Evolutionary conservation across 257 asterid species (phyloP).

Genomic region (Solanum pimpinellifolium): DNA sequence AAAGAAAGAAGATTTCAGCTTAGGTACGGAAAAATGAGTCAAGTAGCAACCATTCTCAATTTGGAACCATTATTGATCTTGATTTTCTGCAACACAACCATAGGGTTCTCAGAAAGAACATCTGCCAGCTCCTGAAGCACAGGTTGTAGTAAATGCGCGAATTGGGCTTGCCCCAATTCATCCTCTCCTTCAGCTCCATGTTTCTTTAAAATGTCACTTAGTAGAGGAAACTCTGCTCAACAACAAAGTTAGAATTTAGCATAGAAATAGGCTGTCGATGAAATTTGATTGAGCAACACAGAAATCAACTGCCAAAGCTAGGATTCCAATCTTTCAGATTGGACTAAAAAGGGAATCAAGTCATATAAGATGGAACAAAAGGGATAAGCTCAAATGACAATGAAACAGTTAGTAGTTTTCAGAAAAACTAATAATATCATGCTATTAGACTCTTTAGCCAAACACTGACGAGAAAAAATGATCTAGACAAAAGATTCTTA

Average conservation of each 20-base stretch:
- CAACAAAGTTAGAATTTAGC: neutral
- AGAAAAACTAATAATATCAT: neutral
- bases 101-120: slow-evolving; percentile 29
- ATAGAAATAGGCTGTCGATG: neutral
- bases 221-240: slow-evolving; percentile 40
- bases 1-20: neutral
- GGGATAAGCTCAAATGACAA: neutral
- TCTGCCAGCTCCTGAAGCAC: slow-evolving; percentile 55
- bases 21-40: neutral
- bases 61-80: slow-evolving; percentile 42
- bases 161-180: slow-evolving; percentile 56
- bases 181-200: slow-evolving; percentile 42
- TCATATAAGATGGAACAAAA: neutral
- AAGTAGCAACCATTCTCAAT: slow-evolving; percentile 34
- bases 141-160: slow-evolving; percentile 39
- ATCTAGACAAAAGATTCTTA: neutral
- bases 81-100: slow-evolving; percentile 24
- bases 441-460: neutral
- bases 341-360: neutral
- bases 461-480: neutral
- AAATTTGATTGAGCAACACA: neutral
- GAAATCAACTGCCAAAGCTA: neutral
- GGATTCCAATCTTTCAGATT: neutral
- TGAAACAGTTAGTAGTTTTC: neutral
- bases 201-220: slow-evolving; percentile 30